Evolutionary conservation across 495 filamentous ascomycete genomes (phyloP).

Genomic region (Hypomontagnella monticulosa): DNA sequence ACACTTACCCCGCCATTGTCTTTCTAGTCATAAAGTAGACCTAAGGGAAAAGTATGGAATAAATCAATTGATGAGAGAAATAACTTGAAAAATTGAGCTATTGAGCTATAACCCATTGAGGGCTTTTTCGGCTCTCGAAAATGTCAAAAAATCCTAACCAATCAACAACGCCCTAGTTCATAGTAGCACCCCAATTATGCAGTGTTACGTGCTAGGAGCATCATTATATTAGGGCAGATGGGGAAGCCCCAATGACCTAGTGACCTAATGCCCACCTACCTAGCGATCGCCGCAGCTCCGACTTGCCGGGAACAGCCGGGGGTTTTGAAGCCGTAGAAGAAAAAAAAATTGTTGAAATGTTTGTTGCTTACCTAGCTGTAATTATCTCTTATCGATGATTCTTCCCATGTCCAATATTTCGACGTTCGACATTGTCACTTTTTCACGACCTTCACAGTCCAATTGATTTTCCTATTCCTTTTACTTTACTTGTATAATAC

Average conservation of each 20-base stretch:
- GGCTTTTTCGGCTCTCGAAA: slow-evolving; percentile 30
- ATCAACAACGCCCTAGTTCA: slow-evolving; percentile 17
- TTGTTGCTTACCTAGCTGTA: slow-evolving; percentile 21
- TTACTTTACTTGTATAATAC: slow-evolving; percentile 51
- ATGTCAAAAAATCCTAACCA: slow-evolving; percentile 20
- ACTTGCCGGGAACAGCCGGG: slow-evolving; percentile 48
- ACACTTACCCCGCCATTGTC: too few relatives aligned
- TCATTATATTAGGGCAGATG: slow-evolving; percentile 40
- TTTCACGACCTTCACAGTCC: slow-evolving; percentile 8
- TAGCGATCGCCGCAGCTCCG: slow-evolving; percentile 43
- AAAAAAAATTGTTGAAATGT: slow-evolving; percentile 33
- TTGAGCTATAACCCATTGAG: slow-evolving; percentile 21
- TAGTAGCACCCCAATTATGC: slow-evolving; percentile 20
- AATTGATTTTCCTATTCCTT: slow-evolving; percentile 52
- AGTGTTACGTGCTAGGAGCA: slow-evolving; percentile 39
- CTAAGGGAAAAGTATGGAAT: too few relatives aligned
- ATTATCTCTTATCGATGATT: slow-evolving; percentile 29
- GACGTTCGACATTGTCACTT: slow-evolving; percentile 39
- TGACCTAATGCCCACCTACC: too few relatives aligned
- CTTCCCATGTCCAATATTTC: slow-evolving; percentile 28
- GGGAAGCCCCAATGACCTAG: slow-evolving; percentile 24
- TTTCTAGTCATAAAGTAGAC: too few relatives aligned
- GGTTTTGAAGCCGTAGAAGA: slow-evolving; percentile 28
- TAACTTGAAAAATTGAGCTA: neutral
- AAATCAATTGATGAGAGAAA: neutral